Conservation (phyloP, 176 grass and related monocot genomes). For the Oryza longistaminata region DNA sequence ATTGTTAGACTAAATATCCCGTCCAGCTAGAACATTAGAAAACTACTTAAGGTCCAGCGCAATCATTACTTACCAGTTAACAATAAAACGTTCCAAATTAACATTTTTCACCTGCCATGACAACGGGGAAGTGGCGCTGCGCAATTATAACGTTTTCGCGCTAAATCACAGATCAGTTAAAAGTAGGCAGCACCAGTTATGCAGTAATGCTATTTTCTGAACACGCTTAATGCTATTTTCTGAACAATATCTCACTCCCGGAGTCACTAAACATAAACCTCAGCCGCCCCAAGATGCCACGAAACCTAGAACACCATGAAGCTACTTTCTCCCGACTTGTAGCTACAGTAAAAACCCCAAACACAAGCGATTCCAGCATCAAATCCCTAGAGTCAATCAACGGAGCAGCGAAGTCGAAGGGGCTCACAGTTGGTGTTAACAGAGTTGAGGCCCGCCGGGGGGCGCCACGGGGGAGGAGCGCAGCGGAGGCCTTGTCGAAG, state of each 20-base stretch:
- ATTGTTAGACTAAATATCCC: not conserved
- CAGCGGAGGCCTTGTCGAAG: conserved; percentile 90
- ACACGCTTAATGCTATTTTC: not conserved
- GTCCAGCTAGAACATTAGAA: not conserved
- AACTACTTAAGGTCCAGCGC: not conserved
- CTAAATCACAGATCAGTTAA: not conserved
- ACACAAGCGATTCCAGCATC: conserved; percentile 15
- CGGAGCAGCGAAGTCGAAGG: not conserved
- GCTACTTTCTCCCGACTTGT: not conserved
- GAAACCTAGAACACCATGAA: conserved; percentile 22
- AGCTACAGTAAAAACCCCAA: not conserved
- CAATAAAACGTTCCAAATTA: not conserved
- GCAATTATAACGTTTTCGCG: not conserved
- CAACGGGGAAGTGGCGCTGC: not conserved
- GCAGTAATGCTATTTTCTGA: not conserved
- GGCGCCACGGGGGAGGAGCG: conserved; percentile 50
- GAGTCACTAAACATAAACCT: not conserved
- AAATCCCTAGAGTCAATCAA: conserved; percentile 36
- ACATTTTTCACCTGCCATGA: not conserved
- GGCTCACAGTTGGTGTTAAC: conserved; percentile 66
- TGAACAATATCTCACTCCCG: not conserved
- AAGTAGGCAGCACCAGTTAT: not conserved
- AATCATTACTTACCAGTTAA: not conserved
- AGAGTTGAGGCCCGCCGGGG: conserved; percentile 25
- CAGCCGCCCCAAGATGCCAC: not conserved